Base-by-base conservation (phyloP, 2,329 filamentous ascomycete genomes). In the Aspergillus jensenii region DNA sequence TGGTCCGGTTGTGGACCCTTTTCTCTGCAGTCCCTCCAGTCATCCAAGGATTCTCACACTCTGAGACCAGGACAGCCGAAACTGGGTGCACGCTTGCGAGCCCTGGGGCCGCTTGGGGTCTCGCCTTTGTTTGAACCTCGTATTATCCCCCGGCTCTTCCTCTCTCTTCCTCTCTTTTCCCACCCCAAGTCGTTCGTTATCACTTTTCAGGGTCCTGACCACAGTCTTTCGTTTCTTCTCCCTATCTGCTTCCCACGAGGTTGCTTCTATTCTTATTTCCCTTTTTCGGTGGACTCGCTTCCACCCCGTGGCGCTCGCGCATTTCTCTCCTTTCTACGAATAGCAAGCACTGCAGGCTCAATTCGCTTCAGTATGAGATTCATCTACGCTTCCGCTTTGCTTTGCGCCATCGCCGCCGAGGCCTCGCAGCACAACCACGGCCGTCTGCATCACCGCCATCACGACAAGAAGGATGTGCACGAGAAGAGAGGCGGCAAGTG, bases 401-500 rank as follows among this genome's bases (percentile, higher is more conserved):
- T 78, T 44, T 65, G 78, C 58, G 62, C 74, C 57, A 71, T 71
- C 46, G 65, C 72, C 21, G 67, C 69, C 23, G 71, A 77, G 53
- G 74, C 74, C 33, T 66, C 69, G 55, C 61, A 68, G 66, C 68
- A 74, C 51, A 68, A 41, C 37, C 62, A 63, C 40, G 45, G 49
- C 25, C 62, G 58, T 39, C 46, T 17, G 39, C 56, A 62, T 21
- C 21, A 31, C 17, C 62, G 56, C 27, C 74, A 73, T 49, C 56
- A 63, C 21, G 68, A 69, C 19, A 60, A 63, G 9, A 69, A 68
- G 47, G 53, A 52, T 62, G 66, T 65, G 21, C 59, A 63, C 25
- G 76, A 81, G 66, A 87, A 86, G 75, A 81, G 84, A 64, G 77
- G 78, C 37, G 76, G 76, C 50, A 75, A 79, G 56, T 93, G 90